Percentiles rank a stretch among this genome's conserved stretches.
Conservation (phyloP, 331 rosid species). For the Rosa hybrid region DNA sequence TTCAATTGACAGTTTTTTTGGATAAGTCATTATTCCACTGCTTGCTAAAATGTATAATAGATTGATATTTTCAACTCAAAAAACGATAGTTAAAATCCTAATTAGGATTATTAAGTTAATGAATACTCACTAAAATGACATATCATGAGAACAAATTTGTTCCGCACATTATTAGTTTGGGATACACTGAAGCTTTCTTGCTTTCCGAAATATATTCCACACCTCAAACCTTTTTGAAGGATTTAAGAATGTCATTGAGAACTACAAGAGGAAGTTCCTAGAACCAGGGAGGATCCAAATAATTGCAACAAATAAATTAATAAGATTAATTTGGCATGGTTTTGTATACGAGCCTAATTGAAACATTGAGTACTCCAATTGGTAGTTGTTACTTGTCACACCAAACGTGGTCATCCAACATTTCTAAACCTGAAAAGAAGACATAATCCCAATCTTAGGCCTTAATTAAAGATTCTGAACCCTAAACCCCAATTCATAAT, state of each 20-base stretch:
- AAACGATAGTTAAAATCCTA: too few relatives aligned
- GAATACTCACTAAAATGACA: too few relatives aligned
- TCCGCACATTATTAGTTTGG: too few relatives aligned
- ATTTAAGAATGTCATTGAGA: neutral
- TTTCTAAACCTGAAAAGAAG: neutral
- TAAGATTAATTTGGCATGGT: neutral
- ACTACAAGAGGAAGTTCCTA: slow-evolving; percentile 19
- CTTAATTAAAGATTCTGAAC: slow-evolving; percentile 1
- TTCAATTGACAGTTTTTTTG: too few relatives aligned
- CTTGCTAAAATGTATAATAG: too few relatives aligned
- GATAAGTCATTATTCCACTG: too few relatives aligned
- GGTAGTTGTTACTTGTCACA: neutral
- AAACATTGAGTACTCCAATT: neutral
- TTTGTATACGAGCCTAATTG: neutral
- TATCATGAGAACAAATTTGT: too few relatives aligned
- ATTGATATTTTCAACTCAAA: too few relatives aligned
- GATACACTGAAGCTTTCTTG: neutral
- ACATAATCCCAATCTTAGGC: neutral
- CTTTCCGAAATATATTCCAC: neutral
- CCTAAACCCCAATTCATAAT: neutral
- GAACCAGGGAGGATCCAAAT: slow-evolving; percentile 10
- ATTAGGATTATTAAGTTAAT: too few relatives aligned
- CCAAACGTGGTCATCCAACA: neutral
- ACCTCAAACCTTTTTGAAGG: neutral
- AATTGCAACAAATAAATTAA: neutral